Evolutionary conservation across 257 asterid genomes (phyloP).

Genomic region (Rauvolfia tetraphylla): DNA sequence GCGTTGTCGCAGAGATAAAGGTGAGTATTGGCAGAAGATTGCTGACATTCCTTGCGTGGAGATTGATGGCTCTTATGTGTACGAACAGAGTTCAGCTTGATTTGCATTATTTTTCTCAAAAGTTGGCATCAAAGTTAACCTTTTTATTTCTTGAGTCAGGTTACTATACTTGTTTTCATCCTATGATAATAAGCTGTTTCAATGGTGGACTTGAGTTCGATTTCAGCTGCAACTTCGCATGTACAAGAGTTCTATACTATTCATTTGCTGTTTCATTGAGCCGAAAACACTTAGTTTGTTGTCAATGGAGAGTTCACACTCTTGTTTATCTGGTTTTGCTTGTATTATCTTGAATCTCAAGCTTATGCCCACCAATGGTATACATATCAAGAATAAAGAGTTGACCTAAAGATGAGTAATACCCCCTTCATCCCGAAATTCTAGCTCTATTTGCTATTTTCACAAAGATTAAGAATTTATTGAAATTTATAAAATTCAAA

Average conservation of each 20-base stretch:
- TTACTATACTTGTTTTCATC: neutral
- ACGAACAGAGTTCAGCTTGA: conserved; percentile 26
- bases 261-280: neutral
- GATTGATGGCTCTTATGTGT: conserved; percentile 44
- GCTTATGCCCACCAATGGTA: neutral
- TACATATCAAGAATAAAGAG: no score
- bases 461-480: no score
- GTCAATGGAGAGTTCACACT: neutral
- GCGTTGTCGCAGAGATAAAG: conserved; percentile 43
- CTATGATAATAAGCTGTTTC: neutral
- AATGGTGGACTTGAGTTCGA: neutral
- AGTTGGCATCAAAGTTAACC: neutral
- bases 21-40: conserved; percentile 58
- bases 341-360: neutral
- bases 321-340: neutral
- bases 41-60: conserved; percentile 69
- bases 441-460: no score
- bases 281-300: neutral
- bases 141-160: neutral
- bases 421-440: no score
- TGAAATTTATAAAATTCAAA: no score
- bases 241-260: neutral
- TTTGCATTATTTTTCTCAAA: neutral
- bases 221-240: neutral
- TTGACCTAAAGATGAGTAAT: no score